Percentiles rank a stretch among this genome's conserved stretches.
Evolutionary conservation across 306 rosid species (phyloP).

Genomic region (Psophocarpus tetragonolobus): DNA sequence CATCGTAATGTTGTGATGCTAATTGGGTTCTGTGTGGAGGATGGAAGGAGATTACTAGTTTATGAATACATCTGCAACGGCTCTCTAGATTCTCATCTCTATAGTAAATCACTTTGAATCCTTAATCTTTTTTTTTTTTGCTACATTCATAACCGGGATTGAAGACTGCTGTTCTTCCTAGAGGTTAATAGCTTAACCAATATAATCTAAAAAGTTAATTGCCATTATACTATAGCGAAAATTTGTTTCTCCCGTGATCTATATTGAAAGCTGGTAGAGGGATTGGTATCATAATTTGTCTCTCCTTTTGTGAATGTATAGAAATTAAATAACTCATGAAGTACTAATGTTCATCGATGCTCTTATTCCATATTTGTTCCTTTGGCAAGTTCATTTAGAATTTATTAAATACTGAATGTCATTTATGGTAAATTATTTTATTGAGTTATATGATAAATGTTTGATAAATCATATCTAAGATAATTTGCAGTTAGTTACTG

Average conservation of each 20-base stretch:
- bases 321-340: background rate
- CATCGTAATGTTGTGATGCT: slow-evolving; percentile 97
- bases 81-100: slow-evolving; percentile 89
- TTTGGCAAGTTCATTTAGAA: background rate
- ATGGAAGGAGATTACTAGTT: slow-evolving; percentile 86
- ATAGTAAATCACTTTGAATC: slow-evolving; percentile 51
- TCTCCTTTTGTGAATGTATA: background rate
- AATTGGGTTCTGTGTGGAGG: slow-evolving; percentile 88
- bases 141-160: background rate
- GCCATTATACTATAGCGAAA: background rate
- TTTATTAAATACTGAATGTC: too few relatives aligned
- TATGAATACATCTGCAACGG: slow-evolving; percentile 93
- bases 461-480: background rate
- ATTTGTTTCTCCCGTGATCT: background rate
- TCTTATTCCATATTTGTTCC: background rate
- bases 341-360: background rate
- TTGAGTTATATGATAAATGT: background rate
- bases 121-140: background rate
- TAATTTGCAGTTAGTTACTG: too few relatives aligned
- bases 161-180: background rate
- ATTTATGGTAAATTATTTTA: too few relatives aligned
- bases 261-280: background rate
- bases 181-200: background rate
- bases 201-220: background rate
- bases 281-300: slow-evolving; percentile 1